Percentiles rank a stretch among this genome's conserved stretches.
phyloP scores from a whole-genome alignment of 768 basidiomycete genomes.

The Lactifluus subvellereus region DNA sequence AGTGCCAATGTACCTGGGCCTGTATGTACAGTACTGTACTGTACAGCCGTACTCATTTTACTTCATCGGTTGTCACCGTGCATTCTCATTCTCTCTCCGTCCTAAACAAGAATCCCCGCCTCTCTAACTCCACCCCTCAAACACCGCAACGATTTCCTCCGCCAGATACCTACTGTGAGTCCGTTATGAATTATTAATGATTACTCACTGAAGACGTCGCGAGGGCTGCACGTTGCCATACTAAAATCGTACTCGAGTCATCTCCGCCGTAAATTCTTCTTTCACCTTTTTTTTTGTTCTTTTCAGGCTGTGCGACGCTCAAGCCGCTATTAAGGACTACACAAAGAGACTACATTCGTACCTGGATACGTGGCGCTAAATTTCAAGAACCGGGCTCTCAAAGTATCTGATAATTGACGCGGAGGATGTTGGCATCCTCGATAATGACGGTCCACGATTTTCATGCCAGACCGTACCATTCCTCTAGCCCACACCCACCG shows the following conservation, averaged over 20 bases:
- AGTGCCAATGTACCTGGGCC: too few relatives aligned
- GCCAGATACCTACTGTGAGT: neutral
- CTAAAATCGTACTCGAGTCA: neutral
- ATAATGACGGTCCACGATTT: too few relatives aligned
- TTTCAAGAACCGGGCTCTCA: neutral
- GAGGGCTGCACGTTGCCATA: neutral
- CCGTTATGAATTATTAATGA: conserved; percentile 4
- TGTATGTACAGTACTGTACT: too few relatives aligned
- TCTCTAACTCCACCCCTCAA: neutral
- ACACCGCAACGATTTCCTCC: neutral
- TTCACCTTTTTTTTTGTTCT: neutral
- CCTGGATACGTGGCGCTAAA: neutral
- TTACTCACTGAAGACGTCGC: neutral
- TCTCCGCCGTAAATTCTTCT: neutral
- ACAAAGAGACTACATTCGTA: neutral
- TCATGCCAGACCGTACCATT: too few relatives aligned
- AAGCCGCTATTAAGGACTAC: neutral
- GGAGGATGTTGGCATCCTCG: too few relatives aligned
- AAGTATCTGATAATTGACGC: too few relatives aligned
- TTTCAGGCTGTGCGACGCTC: neutral
- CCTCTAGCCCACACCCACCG: too few relatives aligned
- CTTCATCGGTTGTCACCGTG: neutral
- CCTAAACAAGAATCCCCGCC: neutral
- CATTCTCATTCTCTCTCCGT: too few relatives aligned
- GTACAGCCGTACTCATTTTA: neutral